Evolutionary conservation across 371 early-diverging fungal genomes (phyloP).

Genomic region (Circinella umbellata): DNA sequence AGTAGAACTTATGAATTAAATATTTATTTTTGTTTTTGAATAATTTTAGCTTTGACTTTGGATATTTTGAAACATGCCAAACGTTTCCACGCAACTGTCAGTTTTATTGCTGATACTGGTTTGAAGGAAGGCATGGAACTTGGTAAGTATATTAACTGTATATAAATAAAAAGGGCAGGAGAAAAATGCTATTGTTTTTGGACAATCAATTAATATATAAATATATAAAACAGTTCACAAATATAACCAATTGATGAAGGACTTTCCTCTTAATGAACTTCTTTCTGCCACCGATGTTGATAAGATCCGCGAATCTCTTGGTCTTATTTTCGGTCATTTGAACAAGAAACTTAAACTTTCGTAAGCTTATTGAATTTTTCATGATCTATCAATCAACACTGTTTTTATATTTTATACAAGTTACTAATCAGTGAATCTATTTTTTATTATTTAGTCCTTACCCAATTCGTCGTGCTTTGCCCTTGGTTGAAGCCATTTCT

Average conservation of each 20-base stretch:
- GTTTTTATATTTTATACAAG: too few species aligned
- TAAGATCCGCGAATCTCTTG: slow-evolving; percentile 81
- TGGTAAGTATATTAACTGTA: slow-evolving; percentile 33
- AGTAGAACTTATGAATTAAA: too few species aligned
- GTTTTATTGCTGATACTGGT: slow-evolving; percentile 98
- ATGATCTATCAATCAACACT: too few species aligned
- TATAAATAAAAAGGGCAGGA: too few species aligned
- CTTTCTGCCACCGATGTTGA: slow-evolving; percentile 92
- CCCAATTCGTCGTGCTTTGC: slow-evolving; percentile 92
- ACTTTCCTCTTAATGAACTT: slow-evolving; percentile 96
- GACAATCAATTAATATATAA: not conserved
- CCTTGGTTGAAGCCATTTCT: slow-evolving; percentile 94
- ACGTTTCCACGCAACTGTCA: slow-evolving; percentile 97
- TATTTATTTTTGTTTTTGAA: not conserved
- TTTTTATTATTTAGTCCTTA: slow-evolving; percentile 67
- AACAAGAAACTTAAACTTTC: slow-evolving; percentile 96
- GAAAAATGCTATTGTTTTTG: too few species aligned
- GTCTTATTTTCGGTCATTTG: slow-evolving; percentile 90
- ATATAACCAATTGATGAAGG: slow-evolving; percentile 98
- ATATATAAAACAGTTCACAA: slow-evolving; percentile 67
- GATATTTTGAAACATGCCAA: slow-evolving; percentile 96
- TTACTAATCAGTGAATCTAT: not conserved
- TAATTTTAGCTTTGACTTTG: slow-evolving; percentile 75
- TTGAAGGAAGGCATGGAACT: slow-evolving; percentile 93
- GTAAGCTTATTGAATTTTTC: slow-evolving; percentile 35